Conservation (phyloP, 805 yeast species). For the Kazachstania taianensis region DNA sequence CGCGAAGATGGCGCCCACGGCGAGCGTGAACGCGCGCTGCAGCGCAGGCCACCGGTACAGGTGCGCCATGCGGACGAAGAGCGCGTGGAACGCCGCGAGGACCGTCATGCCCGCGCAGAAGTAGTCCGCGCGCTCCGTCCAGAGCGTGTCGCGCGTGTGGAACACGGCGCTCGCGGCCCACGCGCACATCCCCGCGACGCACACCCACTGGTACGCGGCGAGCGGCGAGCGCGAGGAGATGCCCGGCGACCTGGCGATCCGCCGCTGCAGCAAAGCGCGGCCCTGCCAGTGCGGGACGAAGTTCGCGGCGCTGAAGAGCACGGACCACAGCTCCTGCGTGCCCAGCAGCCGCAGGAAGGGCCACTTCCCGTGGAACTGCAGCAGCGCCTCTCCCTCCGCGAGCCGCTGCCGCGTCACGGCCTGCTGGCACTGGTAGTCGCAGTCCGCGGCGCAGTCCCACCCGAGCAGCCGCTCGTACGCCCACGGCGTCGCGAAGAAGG, state of each 20-base stretch:
- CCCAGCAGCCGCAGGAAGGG: slow-evolving; percentile 76
- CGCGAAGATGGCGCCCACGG: slow-evolving; percentile 42
- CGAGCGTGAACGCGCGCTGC: slow-evolving; percentile 31
- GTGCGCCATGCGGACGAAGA: slow-evolving; percentile 49
- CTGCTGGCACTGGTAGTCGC: slow-evolving; percentile 91
- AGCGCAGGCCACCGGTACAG: slow-evolving; percentile 36
- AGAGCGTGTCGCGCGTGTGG: slow-evolving; percentile 71
- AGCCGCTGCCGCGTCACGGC: slow-evolving; percentile 50
- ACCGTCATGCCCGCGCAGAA: slow-evolving; percentile 90
- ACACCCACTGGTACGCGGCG: slow-evolving; percentile 29
- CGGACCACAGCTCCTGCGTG: slow-evolving; percentile 74
- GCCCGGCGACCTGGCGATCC: slow-evolving; percentile 2
- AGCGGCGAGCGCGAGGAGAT: slow-evolving; percentile 7
- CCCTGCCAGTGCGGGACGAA: slow-evolving; percentile 48
- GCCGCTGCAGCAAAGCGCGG: background rate
- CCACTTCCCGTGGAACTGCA: slow-evolving; percentile 97
- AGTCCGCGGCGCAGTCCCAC: slow-evolving; percentile 73
- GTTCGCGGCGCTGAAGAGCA: slow-evolving; percentile 66
- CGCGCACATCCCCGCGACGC: slow-evolving; percentile 66
- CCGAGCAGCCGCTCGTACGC: slow-evolving; percentile 36
- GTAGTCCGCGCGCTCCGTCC: slow-evolving; percentile 83
- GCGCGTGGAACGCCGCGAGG: slow-evolving; percentile 63
- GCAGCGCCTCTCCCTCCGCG: slow-evolving; percentile 39
- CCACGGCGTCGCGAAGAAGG: slow-evolving; percentile 23
- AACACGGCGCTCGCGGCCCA: slow-evolving; percentile 83